phyloP scores from a whole-genome alignment of 225 moss, liverwort and hornwort genomes.

The Polytrichum formosum region DNA sequence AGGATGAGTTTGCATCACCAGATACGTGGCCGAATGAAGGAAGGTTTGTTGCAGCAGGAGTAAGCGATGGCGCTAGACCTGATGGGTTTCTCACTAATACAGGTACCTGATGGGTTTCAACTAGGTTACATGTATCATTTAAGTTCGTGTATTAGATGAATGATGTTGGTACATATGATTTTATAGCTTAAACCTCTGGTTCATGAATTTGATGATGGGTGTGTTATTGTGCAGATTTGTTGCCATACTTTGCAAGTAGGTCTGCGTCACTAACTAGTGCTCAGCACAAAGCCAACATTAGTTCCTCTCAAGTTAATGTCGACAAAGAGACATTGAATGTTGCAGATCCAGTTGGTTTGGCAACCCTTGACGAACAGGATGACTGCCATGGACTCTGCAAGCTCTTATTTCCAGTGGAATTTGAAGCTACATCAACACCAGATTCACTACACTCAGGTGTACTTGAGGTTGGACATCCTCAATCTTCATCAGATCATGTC shows the following conservation, averaged over 20 bases:
- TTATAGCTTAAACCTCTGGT: background rate
- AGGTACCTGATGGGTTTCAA: background rate
- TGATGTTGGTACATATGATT: background rate
- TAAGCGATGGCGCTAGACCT: background rate
- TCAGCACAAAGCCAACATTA: background rate
- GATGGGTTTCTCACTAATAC: background rate
- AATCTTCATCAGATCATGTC: slow-evolving; percentile 10
- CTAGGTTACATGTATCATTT: background rate
- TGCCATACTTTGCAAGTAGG: background rate
- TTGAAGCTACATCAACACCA: slow-evolving; percentile 5
- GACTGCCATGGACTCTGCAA: background rate
- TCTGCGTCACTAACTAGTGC: background rate
- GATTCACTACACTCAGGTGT: slow-evolving; percentile 9
- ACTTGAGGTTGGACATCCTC: slow-evolving; percentile 11
- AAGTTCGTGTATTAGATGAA: background rate
- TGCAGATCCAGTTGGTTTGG: background rate
- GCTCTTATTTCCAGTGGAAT: background rate
- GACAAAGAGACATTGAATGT: background rate
- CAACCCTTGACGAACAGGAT: background rate
- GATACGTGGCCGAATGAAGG: slow-evolving; percentile 4
- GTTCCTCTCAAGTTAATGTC: background rate
- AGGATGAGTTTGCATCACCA: background rate
- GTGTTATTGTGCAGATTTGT: slow-evolving; percentile 3
- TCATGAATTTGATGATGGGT: background rate
- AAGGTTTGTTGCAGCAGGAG: background rate